Evolutionary conservation across 148 eudicot genomes (phyloP).

Genomic region (Rhododendron henanense): DNA sequence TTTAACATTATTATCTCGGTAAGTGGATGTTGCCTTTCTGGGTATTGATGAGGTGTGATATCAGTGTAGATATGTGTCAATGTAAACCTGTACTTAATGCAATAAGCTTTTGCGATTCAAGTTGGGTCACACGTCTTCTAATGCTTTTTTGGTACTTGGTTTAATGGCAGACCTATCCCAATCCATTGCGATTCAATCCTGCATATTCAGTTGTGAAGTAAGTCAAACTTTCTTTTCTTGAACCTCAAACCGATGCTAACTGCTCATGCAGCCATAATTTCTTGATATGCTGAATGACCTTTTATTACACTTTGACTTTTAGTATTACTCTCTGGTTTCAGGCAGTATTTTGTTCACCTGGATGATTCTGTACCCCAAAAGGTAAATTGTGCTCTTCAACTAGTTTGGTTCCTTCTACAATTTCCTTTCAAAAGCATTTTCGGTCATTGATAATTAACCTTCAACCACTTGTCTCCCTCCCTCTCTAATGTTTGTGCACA

Average conservation of each 20-base stretch:
- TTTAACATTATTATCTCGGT: neutral
- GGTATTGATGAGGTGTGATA: neutral
- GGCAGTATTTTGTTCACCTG: conserved; percentile 81
- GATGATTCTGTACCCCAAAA: conserved; percentile 82
- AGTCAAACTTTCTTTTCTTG: conserved; percentile 23
- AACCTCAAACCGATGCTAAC: neutral
- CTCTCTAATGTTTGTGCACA: neutral
- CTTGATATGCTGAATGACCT: neutral
- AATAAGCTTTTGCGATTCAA: neutral
- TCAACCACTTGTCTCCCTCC: neutral
- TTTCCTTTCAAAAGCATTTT: neutral
- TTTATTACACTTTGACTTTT: neutral
- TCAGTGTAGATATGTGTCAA: neutral
- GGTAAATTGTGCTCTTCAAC: conserved; percentile 33
- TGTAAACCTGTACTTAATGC: neutral
- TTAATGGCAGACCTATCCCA: conserved; percentile 65
- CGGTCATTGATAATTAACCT: neutral
- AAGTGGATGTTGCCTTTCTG: neutral
- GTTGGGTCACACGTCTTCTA: neutral
- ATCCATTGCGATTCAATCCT: conserved; percentile 75
- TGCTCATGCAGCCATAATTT: neutral
- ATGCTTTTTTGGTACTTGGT: conserved; percentile 2
- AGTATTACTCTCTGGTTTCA: conserved; percentile 33
- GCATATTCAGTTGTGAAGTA: conserved; percentile 92
- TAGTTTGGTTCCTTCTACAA: neutral